These are phyloP conservation scores for Trametes polyzona DNA, from an alignment of 1,284 basidiomycete genomes.

Conservation along the genomic window DNA sequence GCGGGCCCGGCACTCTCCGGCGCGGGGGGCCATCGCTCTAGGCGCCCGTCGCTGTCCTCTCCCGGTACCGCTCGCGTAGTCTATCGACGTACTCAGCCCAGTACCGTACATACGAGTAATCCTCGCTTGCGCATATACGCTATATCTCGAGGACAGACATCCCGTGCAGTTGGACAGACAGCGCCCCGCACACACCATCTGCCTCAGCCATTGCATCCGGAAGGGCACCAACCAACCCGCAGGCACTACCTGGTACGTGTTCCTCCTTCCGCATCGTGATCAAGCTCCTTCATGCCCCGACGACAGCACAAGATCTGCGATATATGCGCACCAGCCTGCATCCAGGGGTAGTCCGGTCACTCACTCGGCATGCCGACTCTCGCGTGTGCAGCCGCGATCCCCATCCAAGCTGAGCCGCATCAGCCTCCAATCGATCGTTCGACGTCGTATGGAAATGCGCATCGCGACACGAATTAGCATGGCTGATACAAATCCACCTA, in stretches of 20 bases:
- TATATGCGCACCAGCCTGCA: not conserved
- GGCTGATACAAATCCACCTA: not conserved
- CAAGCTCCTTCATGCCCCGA: not conserved
- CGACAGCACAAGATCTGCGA: not conserved
- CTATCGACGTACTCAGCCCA: not conserved
- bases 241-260: not conserved
- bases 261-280: not conserved
- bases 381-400: not conserved
- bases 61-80: not conserved
- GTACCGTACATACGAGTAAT: not conserved
- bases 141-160: not conserved
- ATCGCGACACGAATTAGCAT: not conserved
- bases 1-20: conserved; percentile 18
- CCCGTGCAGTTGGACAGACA: not conserved
- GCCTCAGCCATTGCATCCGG: not conserved
- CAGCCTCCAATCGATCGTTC: not conserved
- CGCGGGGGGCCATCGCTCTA: not conserved
- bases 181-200: not conserved
- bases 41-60: not conserved
- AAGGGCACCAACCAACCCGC: not conserved
- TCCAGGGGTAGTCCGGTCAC: not conserved
- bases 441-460: not conserved
- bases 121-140: not conserved
- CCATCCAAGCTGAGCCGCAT: not conserved
- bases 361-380: not conserved